Percentiles rank a stretch among this genome's conserved stretches.
Conservation (phyloP, 2,329 filamentous ascomycete genomes). For the Exserohilum rostratum region DNA sequence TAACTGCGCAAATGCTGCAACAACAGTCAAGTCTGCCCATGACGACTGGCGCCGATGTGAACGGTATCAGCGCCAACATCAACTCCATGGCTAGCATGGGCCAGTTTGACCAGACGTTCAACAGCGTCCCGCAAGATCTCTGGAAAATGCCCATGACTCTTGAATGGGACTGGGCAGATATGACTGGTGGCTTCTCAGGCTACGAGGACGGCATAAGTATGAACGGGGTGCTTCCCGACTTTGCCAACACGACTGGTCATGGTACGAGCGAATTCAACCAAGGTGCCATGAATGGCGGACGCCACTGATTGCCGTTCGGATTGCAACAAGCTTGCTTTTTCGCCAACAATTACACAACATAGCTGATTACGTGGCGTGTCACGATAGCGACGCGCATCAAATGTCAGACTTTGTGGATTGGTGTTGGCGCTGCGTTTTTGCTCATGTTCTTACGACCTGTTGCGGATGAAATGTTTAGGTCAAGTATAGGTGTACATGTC, state of each 20-base stretch:
- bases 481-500: not conserved
- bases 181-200: constrained; percentile 46
- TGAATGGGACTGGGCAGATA: constrained; percentile 80
- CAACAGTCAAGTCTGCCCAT: constrained; percentile 32
- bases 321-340: not conserved
- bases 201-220: constrained; percentile 48
- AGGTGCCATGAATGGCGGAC: constrained; percentile 40
- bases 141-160: constrained; percentile 97
- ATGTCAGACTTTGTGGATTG: not conserved
- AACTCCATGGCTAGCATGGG: constrained; percentile 42
- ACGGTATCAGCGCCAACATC: constrained; percentile 32
- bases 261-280: constrained; percentile 45
- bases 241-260: constrained; percentile 29
- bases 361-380: not conserved
- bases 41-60: constrained; percentile 29
- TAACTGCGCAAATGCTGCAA: constrained; percentile 41
- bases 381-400: not conserved
- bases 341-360: constrained; percentile 3
- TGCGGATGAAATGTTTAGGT: not conserved
- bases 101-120: constrained; percentile 78
- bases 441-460: too few relatives aligned
- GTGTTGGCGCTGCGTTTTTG: not conserved
- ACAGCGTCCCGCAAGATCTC: constrained; percentile 79
- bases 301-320: constrained; percentile 8
- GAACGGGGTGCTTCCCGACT: constrained; percentile 48